These are phyloP conservation scores for Cryptococcus wingfieldii DNA, from an alignment of 1,284 basidiomycete genomes.

Conservation along the genomic window DNA sequence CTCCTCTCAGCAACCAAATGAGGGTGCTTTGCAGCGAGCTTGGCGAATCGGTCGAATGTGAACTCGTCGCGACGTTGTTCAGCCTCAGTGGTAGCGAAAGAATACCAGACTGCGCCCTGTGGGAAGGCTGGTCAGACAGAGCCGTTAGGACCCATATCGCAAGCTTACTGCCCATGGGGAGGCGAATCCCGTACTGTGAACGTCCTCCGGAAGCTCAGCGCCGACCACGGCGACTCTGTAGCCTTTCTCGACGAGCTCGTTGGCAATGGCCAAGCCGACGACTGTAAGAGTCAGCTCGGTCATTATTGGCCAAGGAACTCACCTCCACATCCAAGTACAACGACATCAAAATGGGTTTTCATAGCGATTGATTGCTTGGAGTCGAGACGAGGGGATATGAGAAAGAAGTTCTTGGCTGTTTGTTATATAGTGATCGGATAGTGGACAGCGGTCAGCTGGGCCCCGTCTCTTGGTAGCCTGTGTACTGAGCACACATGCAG, in stretches of 20 bases:
- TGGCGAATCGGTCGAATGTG: constrained; percentile 51
- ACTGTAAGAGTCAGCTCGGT: constrained; percentile 33
- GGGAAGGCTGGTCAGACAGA: too few species aligned
- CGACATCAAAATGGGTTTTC: too few species aligned
- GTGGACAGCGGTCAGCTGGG: too few species aligned
- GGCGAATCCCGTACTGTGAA: constrained; percentile 59
- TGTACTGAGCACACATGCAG: too few species aligned
- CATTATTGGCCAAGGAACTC: too few species aligned
- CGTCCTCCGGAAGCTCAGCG: constrained; percentile 62
- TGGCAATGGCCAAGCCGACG: constrained; percentile 51
- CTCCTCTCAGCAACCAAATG: constrained; percentile 44
- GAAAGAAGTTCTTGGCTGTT: too few species aligned
- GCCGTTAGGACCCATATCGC: too few species aligned
- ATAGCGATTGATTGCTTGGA: too few species aligned
- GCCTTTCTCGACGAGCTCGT: constrained; percentile 47
- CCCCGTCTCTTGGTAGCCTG: too few species aligned
- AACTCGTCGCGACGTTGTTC: constrained; percentile 48
- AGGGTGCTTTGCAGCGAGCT: constrained; percentile 52
- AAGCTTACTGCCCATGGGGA: constrained; percentile 64
- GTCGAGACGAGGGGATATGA: too few species aligned
- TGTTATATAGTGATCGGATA: too few species aligned
- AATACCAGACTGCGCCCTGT: constrained; percentile 65
- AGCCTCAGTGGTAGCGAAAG: constrained; percentile 52
- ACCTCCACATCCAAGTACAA: too few species aligned
- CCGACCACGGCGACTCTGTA: constrained; percentile 61